Evolutionary conservation across 805 yeast genomes (phyloP).

Genomic region (Millerozyma miso): DNA sequence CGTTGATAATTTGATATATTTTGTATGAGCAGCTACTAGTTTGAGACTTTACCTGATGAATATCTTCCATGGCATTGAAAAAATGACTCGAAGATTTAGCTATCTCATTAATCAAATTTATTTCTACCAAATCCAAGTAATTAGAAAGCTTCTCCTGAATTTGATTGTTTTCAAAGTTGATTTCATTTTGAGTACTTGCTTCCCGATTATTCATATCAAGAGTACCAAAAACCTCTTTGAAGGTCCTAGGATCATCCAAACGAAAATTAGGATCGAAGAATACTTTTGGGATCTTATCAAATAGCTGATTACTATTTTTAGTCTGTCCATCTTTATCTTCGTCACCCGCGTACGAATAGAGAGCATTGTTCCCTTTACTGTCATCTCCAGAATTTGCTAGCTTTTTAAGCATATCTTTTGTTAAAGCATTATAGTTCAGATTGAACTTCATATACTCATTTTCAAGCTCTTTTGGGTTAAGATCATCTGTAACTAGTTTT

Average conservation of each 20-base stretch:
- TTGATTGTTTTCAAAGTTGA: constrained; percentile 41
- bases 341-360: background rate
- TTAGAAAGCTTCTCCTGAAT: constrained; percentile 76
- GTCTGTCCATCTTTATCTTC: background rate
- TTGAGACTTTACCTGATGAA: constrained; percentile 56
- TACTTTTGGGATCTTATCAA: constrained; percentile 57
- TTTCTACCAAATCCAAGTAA: constrained; percentile 81
- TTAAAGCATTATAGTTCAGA: constrained; percentile 31
- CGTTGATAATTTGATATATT: constrained; percentile 42
- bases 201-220: constrained; percentile 39
- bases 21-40: constrained; percentile 49
- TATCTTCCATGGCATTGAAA: constrained; percentile 77
- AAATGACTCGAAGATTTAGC: constrained; percentile 81
- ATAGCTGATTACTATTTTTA: background rate
- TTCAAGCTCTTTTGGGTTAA: constrained; percentile 15
- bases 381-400: constrained; percentile 11
- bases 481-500: constrained; percentile 15
- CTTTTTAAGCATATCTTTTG: constrained; percentile 33
- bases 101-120: constrained; percentile 75
- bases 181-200: constrained; percentile 13
- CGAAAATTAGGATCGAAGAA: constrained; percentile 67
- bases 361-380: constrained; percentile 2
- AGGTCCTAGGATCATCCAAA: constrained; percentile 83
- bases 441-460: constrained; percentile 34
- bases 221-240: constrained; percentile 67